Evolutionary conservation across 768 basidiomycete species (phyloP), one percentile per base, ranked within the genome.

Genomic region (Lentinula raphanica): DNA sequence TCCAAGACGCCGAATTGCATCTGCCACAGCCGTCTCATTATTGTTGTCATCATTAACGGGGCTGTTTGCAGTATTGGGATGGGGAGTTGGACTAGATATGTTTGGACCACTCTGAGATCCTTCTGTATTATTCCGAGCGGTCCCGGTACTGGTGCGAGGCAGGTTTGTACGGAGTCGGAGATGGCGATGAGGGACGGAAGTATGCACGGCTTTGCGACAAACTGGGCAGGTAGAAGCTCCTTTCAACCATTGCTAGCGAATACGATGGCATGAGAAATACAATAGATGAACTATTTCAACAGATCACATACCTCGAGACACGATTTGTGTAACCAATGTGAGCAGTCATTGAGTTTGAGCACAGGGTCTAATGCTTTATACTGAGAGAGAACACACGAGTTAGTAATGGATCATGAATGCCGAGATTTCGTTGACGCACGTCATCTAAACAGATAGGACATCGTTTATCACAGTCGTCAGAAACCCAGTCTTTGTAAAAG

Each of bases 361-460:
- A 91, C 79, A 2, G 74, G 63, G 62, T 92, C 90, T n/a, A 69
- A 67, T 2, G 79, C 73, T 54, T 74, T 71, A 62, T 92, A 93
- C 90, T 92, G n/a, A n/a, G n/a, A 55, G 42, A 59, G 25, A 38
- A 46, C 46, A 58, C 44, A 63, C 28, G 50, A 2, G 65, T 40
- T 65, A 28, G 57, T 51, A 32, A 13, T 35, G 45, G n/a, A 13
- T 23, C n/a, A n/a, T 38, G 28, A 59, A 56, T 5, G 15, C 8
- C 8, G 6, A 36, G 13, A n/a, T 17, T 28, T 38, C 17, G 3
- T 13, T 53, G 1, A 78, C 88, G 54, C 65, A 90, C 90, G 70
- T 93, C 90, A 60, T 92, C 90, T 61, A 92, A 70, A 66, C 91
- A 93, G 54, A 93, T 92, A 1, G 91, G 90, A 69, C 91, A 93